Conservation (phyloP, 2,329 filamentous ascomycete genomes). For the Trichoderma guizhouense region DNA sequence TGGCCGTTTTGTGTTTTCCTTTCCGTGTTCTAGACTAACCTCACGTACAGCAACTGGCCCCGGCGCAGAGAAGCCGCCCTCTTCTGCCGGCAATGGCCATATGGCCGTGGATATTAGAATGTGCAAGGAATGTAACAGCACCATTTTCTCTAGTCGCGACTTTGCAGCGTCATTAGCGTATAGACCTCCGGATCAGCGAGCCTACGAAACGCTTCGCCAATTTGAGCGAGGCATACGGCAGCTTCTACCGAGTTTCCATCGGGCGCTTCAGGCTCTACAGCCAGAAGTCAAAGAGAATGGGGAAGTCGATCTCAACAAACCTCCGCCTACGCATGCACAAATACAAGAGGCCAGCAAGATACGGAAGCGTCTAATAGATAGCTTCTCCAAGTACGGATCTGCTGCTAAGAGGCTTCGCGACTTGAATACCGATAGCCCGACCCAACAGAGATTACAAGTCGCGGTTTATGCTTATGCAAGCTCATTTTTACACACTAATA, state of each 20-base stretch:
- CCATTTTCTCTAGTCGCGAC: conserved; percentile 64
- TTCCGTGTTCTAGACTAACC: background rate
- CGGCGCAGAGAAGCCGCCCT: conserved; percentile 42
- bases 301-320: conserved; percentile 37
- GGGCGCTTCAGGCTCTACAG: conserved; percentile 68
- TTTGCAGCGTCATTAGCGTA: conserved; percentile 67
- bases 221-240: conserved; percentile 84
- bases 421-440: conserved; percentile 66
- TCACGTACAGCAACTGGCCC: conserved; percentile 20
- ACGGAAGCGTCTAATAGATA: conserved; percentile 83
- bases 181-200: conserved; percentile 70
- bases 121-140: conserved; percentile 79
- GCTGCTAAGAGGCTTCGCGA: conserved; percentile 80
- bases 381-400: conserved; percentile 81
- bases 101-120: conserved; percentile 80
- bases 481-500: conserved; percentile 81
- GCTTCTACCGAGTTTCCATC: conserved; percentile 80
- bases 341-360: conserved; percentile 84
- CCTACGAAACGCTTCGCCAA: conserved; percentile 79
- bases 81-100: conserved; percentile 38
- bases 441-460: conserved; percentile 73
- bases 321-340: conserved; percentile 58
- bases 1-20: background rate
- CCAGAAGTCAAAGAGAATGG: conserved; percentile 40
- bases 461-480: conserved; percentile 80